phyloP scores from a whole-genome alignment of 2,329 filamentous ascomycete species.

The Coniochaeta sp. region DNA sequence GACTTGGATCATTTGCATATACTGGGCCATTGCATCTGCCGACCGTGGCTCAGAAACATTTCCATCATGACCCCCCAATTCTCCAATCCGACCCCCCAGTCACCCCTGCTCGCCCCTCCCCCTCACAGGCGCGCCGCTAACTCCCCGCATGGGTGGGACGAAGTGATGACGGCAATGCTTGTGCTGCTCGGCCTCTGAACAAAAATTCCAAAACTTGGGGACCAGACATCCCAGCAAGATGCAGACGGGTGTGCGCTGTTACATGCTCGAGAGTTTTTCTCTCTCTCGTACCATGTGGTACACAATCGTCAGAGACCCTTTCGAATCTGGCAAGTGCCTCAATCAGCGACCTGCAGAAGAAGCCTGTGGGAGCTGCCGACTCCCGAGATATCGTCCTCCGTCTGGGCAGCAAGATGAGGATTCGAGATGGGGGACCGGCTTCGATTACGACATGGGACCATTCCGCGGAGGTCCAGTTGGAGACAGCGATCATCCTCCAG shows the following conservation, averaged over 20 bases:
- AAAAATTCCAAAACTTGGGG: not conserved
- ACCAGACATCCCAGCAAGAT: not conserved
- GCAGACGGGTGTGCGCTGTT: not conserved
- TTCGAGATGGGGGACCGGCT: not conserved
- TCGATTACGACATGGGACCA: not conserved
- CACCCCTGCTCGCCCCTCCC: not conserved
- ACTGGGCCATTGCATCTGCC: slow-evolving; percentile 2
- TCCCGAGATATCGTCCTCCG: not conserved
- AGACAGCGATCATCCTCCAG: not conserved
- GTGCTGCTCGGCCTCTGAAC: not conserved
- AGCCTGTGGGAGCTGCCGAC: not conserved
- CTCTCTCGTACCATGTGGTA: not conserved
- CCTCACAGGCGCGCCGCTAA: not conserved
- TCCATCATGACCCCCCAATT: not conserved
- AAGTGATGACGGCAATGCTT: not conserved
- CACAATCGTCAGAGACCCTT: not conserved
- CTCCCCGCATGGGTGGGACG: not conserved
- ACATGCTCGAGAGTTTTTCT: not conserved
- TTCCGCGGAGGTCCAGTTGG: no score
- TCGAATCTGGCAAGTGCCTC: not conserved
- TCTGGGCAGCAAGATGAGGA: not conserved
- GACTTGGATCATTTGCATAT: no score
- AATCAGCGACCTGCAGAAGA: not conserved
- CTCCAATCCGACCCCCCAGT: not conserved
- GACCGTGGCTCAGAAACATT: slow-evolving; percentile 1